Evolutionary conservation across 768 basidiomycete genomes (phyloP), one percentile per base, ranked within the genome.

Genomic region (Suillus spraguei): DNA sequence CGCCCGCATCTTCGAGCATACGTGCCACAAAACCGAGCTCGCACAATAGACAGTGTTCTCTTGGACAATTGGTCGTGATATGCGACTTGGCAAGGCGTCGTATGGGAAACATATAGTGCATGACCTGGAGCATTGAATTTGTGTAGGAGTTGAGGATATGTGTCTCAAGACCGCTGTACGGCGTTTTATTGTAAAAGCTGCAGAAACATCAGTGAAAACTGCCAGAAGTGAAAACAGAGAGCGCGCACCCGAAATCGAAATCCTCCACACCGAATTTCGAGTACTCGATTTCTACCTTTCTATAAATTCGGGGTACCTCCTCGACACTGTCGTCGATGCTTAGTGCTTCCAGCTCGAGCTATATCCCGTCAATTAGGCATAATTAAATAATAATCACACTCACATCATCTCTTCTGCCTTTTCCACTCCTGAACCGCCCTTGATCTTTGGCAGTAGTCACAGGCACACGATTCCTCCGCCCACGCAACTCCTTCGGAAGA

Each of bases 201-300:
- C 3, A 64, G 17, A 60, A 38, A 38, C 16, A 17, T 60, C 55
- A 63, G 22, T 58, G 44, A 62, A 49, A 47, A 16, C 9, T 9
- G 3, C 17, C 24, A 41, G 24, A 46, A 46, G 32, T 52, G 28
- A 50, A 1, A 58, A 49, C 35, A 10, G 46, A 39, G 20, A 16
- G 0, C 14, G 74, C 83, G 62, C 72, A 94, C 95, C 85, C 97
- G 70, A 99, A 99, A 76, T 99, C 97, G 70, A 99, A 99, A 76
- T 99, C 97, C 72, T 98, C 97, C 20, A 99, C 94, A 5, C 97
- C 97, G 70, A 99, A 99, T 71, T 96, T 97, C 44, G 94, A 96
- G 73, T 99, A 99, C 75, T 96, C 94, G 70, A 99, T 99, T 77
- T 98, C 96, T 17, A 97, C 95, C 69, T 89, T 90, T 63, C 92